Evolutionary conservation across 2,329 filamentous ascomycete species (phyloP).

Genomic region (Acrocalymma vagum): DNA sequence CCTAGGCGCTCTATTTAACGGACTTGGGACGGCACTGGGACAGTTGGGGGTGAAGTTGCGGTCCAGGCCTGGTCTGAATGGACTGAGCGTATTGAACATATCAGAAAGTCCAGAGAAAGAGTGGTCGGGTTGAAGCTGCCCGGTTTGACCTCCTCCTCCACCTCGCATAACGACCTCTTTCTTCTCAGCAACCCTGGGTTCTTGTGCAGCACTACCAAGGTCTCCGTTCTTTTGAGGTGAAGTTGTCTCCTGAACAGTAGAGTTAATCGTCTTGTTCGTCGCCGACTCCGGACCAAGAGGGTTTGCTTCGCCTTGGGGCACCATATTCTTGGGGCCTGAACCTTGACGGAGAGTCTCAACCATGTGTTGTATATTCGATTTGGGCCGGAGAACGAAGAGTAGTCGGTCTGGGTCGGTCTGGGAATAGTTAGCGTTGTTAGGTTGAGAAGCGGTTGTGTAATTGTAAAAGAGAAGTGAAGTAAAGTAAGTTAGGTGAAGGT

Average conservation of each 20-base stretch:
- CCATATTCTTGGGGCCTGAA: slow-evolving; percentile 31
- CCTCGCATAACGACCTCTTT: background rate
- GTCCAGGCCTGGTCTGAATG: slow-evolving; percentile 21
- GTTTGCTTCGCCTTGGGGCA: slow-evolving; percentile 31
- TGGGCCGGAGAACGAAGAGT: slow-evolving; percentile 27
- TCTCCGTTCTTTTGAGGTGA: slow-evolving; percentile 11
- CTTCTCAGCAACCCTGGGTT: background rate
- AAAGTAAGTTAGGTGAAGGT: slow-evolving; percentile 13
- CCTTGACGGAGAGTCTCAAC: slow-evolving; percentile 17
- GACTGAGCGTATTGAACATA: slow-evolving; percentile 32
- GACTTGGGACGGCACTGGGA: slow-evolving; percentile 42
- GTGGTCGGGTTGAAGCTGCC: slow-evolving; percentile 23
- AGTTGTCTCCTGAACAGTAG: slow-evolving; percentile 1
- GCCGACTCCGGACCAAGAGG: slow-evolving; percentile 28
- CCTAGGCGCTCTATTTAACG: slow-evolving; percentile 27
- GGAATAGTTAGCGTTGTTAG: slow-evolving; percentile 14
- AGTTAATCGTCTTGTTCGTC: slow-evolving; percentile 13
- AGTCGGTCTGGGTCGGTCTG: slow-evolving; percentile 35
- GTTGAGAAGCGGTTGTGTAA: background rate
- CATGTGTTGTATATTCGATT: slow-evolving; percentile 7
- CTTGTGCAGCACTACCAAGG: background rate
- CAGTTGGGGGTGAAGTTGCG: slow-evolving; percentile 27
- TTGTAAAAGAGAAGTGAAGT: background rate
- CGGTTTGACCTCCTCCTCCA: background rate
- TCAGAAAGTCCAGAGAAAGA: slow-evolving; percentile 37